Evolutionary conservation across 495 filamentous ascomycete species (phyloP).

Genomic region (Daldinia loculata): DNA sequence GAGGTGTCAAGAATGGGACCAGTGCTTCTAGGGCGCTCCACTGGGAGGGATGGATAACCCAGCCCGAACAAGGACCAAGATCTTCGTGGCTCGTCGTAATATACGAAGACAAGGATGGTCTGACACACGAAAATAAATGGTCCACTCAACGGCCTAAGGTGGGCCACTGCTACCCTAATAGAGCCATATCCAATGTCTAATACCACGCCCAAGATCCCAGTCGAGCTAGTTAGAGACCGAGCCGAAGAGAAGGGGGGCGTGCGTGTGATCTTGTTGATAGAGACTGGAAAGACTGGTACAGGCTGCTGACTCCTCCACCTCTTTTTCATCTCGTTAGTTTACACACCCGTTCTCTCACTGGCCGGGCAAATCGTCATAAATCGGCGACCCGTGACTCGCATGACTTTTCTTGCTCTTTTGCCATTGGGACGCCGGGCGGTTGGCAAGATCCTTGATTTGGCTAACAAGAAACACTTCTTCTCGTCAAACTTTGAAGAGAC

Average conservation of each 20-base stretch:
- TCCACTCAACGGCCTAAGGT: slow-evolving; percentile 46
- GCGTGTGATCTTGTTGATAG: slow-evolving; percentile 43
- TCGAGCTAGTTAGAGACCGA: slow-evolving; percentile 38
- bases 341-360: slow-evolving; percentile 37
- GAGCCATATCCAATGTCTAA: slow-evolving; percentile 49
- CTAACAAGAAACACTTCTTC: slow-evolving; percentile 26
- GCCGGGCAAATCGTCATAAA: slow-evolving; percentile 49
- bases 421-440: slow-evolving; percentile 39
- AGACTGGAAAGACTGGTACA: slow-evolving; percentile 30
- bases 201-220: slow-evolving; percentile 41
- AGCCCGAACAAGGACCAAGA: slow-evolving; percentile 42
- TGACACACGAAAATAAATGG: slow-evolving; percentile 53
- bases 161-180: slow-evolving; percentile 41
- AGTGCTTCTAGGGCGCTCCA: slow-evolving; percentile 47
- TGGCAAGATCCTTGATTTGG: slow-evolving; percentile 43
- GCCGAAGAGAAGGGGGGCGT: slow-evolving; percentile 35
- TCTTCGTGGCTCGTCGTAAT: slow-evolving; percentile 49
- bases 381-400: slow-evolving; percentile 53
- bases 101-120: slow-evolving; percentile 50
- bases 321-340: slow-evolving; percentile 41
- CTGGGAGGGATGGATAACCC: slow-evolving; percentile 40
- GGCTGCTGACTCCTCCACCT: slow-evolving; percentile 42
- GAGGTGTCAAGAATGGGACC: slow-evolving; percentile 45
- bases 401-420: slow-evolving; percentile 45
- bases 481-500: slow-evolving; percentile 30